phyloP scores from a whole-genome alignment of 805 yeast genomes.

The Candida stauntonica region DNA sequence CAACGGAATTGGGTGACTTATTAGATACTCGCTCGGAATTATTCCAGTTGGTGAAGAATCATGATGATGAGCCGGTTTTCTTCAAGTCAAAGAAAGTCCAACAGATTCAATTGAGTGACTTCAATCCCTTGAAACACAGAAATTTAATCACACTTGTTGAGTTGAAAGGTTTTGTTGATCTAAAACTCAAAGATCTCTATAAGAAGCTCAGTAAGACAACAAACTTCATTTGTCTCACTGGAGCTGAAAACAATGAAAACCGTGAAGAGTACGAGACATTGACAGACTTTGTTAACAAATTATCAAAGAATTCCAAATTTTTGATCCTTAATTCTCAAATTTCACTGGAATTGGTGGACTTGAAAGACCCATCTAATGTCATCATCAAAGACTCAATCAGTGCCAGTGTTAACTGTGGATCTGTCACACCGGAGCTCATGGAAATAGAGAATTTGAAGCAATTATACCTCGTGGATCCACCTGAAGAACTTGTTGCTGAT shows the following conservation, averaged over 20 bases:
- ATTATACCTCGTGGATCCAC: not conserved
- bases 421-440: not conserved
- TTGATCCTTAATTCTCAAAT: not conserved
- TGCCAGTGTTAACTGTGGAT: not conserved
- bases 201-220: not conserved
- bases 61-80: too few species aligned
- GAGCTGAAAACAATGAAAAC: not conserved
- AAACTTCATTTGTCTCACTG: not conserved
- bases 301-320: not conserved
- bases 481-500: not conserved
- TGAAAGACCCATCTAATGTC: not conserved
- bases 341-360: not conserved
- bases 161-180: not conserved
- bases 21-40: not conserved
- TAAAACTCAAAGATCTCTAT: not conserved
- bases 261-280: not conserved
- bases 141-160: not conserved
- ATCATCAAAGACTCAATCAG: not conserved
- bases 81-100: too few species aligned
- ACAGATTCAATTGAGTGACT: not conserved
- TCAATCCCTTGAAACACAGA: not conserved
- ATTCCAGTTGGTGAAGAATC: not conserved
- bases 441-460: not conserved
- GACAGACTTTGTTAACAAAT: not conserved
- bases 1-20: not conserved